Evolutionary conservation across 805 yeast genomes (phyloP), one percentile per base, ranked within the genome.

Genomic region (Candida wancherniae): DNA sequence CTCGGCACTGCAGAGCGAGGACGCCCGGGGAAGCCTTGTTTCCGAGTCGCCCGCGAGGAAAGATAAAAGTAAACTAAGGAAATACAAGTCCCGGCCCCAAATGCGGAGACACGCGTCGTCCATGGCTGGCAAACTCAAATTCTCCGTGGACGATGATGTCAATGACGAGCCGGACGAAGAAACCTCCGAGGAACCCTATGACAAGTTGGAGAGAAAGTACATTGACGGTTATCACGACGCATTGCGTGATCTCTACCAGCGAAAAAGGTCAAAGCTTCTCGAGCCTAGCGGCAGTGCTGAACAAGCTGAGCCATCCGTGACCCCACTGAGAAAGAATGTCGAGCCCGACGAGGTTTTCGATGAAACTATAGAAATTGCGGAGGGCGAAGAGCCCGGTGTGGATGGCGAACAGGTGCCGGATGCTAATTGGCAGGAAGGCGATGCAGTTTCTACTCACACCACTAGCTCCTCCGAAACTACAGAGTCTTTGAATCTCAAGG

Each of bases 401-500:
- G 41, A 29, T 3, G 36, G 13, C 6, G n/a, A n/a, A n/a, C n/a
- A n/a, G n/a, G n/a, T n/a, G n/a, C n/a, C n/a, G n/a, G n/a, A n/a
- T n/a, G n/a, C n/a, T n/a, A n/a, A n/a, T n/a, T n/a, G n/a, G n/a
- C n/a, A 34, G 15, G 45, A 37, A 5, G 37, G 38, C 4, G 67
- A 61, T 22, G 35, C 37, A 3, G 51, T 33, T 2, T 60, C 64
- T 0, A 34, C 51, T 3, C 28, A 41, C 16, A 55, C 67, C 3
- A 31, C 55, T 1, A 39, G 56, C 1, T 55, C 68, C 1, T 38
- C 53, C 10, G 73, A 71, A 1, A 77, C 94, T 0, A 53, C 75
- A 16, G 97, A 90, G 55, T 82, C 95, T 4, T 80, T 84, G 53
- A 92, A 95, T 4, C 68, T 90, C 33, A 70, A 92, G 38, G 95